These are phyloP conservation scores for Mycena citricolor DNA, from an alignment of 1,284 basidiomycete species.

Conservation along the genomic window DNA sequence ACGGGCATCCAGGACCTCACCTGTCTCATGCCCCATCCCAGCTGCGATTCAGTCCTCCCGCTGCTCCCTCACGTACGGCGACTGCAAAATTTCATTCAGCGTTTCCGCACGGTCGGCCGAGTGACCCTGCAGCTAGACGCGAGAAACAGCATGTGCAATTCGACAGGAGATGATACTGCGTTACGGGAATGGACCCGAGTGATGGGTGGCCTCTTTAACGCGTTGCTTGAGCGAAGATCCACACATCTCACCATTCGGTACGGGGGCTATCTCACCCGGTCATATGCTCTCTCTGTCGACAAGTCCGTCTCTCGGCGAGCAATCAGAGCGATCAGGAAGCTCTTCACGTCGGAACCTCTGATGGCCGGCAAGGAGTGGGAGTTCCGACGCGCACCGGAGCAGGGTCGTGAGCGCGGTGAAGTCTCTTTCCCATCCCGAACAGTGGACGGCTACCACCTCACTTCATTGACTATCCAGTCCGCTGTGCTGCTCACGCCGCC, in stretches of 20 bases:
- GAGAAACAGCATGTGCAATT: slow-evolving; percentile 20
- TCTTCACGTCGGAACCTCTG: background rate
- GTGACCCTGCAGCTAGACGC: slow-evolving; percentile 19
- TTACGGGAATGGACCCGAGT: slow-evolving; percentile 17
- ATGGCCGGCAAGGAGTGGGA: slow-evolving; percentile 10
- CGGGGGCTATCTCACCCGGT: background rate
- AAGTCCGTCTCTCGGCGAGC: too few relatives aligned
- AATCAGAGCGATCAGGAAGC: slow-evolving; percentile 4
- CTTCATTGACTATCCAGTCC: slow-evolving; percentile 18
- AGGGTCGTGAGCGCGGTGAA: slow-evolving; percentile 9
- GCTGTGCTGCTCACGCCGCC: slow-evolving; percentile 19
- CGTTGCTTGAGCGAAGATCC: slow-evolving; percentile 10
- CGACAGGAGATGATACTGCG: slow-evolving; percentile 16
- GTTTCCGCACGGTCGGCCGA: slow-evolving; percentile 13
- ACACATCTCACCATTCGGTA: slow-evolving; percentile 3
- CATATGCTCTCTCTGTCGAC: too few relatives aligned
- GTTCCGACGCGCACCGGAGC: slow-evolving; percentile 11
- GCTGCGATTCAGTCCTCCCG: slow-evolving; percentile 17
- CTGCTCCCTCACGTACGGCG: slow-evolving; percentile 18
- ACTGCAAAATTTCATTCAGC: slow-evolving; percentile 11
- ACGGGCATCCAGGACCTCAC: slow-evolving; percentile 13
- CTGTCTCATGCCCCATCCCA: slow-evolving; percentile 18
- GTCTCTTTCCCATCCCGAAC: background rate
- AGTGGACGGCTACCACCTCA: slow-evolving; percentile 4
- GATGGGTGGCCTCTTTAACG: slow-evolving; percentile 11